These are phyloP conservation scores for Staphylotrichum longicolle DNA, from an alignment of 495 filamentous ascomycete species.

Conservation along the genomic window DNA sequence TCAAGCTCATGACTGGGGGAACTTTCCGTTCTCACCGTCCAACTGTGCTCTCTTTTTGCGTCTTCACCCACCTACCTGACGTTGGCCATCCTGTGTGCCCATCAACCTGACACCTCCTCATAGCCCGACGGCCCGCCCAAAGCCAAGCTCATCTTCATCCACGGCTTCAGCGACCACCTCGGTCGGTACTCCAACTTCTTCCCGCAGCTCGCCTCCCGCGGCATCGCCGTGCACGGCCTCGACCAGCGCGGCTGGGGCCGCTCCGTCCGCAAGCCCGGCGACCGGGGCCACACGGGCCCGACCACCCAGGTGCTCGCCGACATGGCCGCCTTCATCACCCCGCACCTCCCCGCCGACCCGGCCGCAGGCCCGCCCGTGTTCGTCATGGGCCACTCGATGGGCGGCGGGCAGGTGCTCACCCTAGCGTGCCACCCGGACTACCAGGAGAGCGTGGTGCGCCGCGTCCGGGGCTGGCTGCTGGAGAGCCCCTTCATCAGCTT, in stretches of 20 bases:
- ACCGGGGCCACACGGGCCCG: constrained; percentile 68
- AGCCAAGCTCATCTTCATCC: constrained; percentile 73
- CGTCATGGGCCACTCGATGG: constrained; percentile 81
- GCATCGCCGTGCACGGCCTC: constrained; percentile 69
- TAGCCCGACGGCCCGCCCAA: constrained; percentile 53
- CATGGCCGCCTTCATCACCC: constrained; percentile 65
- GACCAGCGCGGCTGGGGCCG: constrained; percentile 75
- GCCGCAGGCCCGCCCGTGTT: constrained; percentile 50
- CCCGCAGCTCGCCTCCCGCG: constrained; percentile 60
- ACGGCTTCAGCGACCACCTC: constrained; percentile 87
- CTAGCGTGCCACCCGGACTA: constrained; percentile 44
- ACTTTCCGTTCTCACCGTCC: too few relatives aligned
- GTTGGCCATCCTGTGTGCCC: too few relatives aligned
- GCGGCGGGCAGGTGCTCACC: constrained; percentile 67
- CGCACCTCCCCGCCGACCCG: constrained; percentile 32
- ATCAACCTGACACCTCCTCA: neutral
- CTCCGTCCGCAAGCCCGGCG: constrained; percentile 43
- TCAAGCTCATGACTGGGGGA: too few relatives aligned
- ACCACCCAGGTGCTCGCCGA: constrained; percentile 70
- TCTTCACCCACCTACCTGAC: neutral
- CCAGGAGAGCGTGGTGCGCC: constrained; percentile 40
- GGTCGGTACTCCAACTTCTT: constrained; percentile 72
- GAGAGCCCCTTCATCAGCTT: constrained; percentile 72
- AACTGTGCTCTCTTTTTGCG: neutral
- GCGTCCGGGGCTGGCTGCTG: constrained; percentile 63